Percentiles rank a stretch among this genome's conserved stretches.
These are phyloP conservation scores for Phaffia australis DNA, from an alignment of 768 basidiomycete genomes.

Conservation along the genomic window DNA sequence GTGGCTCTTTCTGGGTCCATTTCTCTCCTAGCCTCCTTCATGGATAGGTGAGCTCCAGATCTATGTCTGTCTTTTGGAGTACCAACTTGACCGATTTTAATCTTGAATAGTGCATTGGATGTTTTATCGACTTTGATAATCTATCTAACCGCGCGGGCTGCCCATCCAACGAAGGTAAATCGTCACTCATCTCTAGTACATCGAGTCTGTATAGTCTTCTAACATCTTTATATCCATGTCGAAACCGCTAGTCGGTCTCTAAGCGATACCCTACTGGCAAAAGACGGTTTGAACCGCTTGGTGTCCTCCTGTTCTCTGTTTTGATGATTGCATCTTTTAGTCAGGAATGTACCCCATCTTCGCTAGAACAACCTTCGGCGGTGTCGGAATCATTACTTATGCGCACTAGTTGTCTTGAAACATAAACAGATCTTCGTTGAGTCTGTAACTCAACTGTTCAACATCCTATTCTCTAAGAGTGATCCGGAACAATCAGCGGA, in stretches of 20 bases:
- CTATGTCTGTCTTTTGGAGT: background rate
- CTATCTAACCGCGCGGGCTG: conserved; percentile 12
- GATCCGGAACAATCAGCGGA: background rate
- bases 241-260: too few relatives aligned
- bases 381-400: background rate
- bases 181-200: too few relatives aligned
- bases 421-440: conserved; percentile 18
- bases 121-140: conserved; percentile 21
- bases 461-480: background rate
- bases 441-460: conserved; percentile 9
- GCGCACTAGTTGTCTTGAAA: background rate
- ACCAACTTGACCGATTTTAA: background rate
- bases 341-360: background rate
- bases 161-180: background rate
- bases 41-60: conserved; percentile 2
- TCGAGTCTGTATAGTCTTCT: too few relatives aligned
- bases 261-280: conserved; percentile 14
- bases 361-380: background rate
- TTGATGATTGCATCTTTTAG: conserved; percentile 21
- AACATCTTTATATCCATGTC: too few relatives aligned
- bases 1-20: conserved; percentile 9
- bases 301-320: conserved; percentile 18
- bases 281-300: conserved; percentile 17
- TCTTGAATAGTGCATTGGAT: conserved; percentile 4
- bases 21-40: conserved; percentile 13